Evolutionary conservation across 2,329 filamentous ascomycete species (phyloP), one percentile per base, ranked within the genome.

Genomic region (Aspergillus ochraceoroseus): DNA sequence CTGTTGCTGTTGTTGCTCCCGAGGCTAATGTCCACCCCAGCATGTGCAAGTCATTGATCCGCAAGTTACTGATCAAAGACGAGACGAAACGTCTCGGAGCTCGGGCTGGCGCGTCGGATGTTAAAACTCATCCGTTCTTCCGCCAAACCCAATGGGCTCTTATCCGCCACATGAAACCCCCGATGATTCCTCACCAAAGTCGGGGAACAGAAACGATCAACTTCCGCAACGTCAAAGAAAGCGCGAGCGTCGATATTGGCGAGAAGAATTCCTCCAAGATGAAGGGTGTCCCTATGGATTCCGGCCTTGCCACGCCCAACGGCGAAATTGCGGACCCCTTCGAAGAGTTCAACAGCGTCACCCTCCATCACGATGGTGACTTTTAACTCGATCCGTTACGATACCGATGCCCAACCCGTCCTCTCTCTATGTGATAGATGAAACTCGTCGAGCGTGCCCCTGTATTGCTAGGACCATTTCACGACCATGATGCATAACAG

Each of bases 291-390:
- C 87, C 88, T 6, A 71, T 95, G 46, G 88, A 95, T 59, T 90
- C 84, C 29, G 87, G 86, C 1, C 72, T 94, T 38, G 79, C 84
- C 2, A 96, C 90, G 2, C 90, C 90, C 1, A 86, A 85, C 30
- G 85, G 76, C 25, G 90, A 95, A 61, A 62, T 83, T 25, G 74
- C 79, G 3, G 92, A 98, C 74, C 92, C 92, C 1, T 98, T 98
- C 61, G 87, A 95, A 66, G 92, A 96, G 65, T 98, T 98, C 68
- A 98, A 96, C 73, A 94, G 87, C 61, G 89, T 98, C 28, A 98
- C 92, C 35, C 73, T 98, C 47, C 90, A 96, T 65, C 92, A 98
- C 61, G 92, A 96, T 41, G 92, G 88, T 11, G 90, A 95, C 53
- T 45, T 51, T 27, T 61, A 48, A 51, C 28, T 4, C 33, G 20